Conservation (phyloP, 2,329 filamentous ascomycete species). For the Aspergillus pseudoviridinutans region DNA sequence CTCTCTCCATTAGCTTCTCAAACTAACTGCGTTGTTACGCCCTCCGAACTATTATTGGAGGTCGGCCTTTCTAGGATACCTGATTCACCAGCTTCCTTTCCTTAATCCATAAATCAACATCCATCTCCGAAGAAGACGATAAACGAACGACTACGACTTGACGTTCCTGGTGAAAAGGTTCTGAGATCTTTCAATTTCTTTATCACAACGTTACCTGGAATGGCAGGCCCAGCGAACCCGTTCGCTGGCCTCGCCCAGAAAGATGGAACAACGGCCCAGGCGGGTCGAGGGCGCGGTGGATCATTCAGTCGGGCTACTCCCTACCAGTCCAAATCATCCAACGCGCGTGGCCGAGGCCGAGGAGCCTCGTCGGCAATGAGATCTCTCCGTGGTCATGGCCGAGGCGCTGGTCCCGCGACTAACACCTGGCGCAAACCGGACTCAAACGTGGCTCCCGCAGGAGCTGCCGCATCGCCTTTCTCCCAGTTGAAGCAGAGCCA, state of each 20-base stretch:
- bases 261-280: slow-evolving; percentile 20
- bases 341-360: slow-evolving; percentile 20
- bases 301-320: slow-evolving; percentile 10
- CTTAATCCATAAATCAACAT: background rate
- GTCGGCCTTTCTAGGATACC: background rate
- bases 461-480: slow-evolving; percentile 21
- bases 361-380: slow-evolving; percentile 11
- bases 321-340: slow-evolving; percentile 16
- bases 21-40: background rate
- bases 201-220: slow-evolving; percentile 24
- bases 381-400: slow-evolving; percentile 14
- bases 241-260: slow-evolving; percentile 25
- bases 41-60: background rate
- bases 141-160: background rate
- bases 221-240: slow-evolving; percentile 29
- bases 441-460: slow-evolving; percentile 4
- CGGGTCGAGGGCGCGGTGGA: slow-evolving; percentile 25
- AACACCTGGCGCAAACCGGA: slow-evolving; percentile 18
- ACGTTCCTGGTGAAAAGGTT: slow-evolving; percentile 6
- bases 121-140: background rate
- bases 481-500: slow-evolving; percentile 20
- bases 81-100: background rate
- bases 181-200: slow-evolving; percentile 13
- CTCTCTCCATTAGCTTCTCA: background rate
- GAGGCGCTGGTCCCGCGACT: slow-evolving; percentile 12